These are phyloP conservation scores for Obelidium mucronatum DNA, from an alignment of 192 early-diverging fungal genomes.

Conservation along the genomic window DNA sequence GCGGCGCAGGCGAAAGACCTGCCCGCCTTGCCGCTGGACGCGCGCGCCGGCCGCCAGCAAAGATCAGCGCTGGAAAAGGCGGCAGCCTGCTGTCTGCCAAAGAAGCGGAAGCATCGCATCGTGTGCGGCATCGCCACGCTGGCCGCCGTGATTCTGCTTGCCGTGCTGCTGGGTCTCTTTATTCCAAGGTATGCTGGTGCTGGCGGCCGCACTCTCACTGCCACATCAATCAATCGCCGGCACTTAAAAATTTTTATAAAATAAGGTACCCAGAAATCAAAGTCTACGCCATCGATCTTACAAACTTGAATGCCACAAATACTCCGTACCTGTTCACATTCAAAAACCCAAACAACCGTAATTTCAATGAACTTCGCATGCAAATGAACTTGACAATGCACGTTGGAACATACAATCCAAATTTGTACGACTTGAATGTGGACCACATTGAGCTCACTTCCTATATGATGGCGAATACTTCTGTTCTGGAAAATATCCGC, in stretches of 20 bases:
- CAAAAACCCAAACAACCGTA: neutral
- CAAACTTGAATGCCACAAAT: constrained; percentile 9
- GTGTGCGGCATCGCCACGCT: neutral
- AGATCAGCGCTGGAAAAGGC: neutral
- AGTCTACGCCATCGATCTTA: constrained; percentile 21
- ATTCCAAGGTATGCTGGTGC: constrained; percentile 7
- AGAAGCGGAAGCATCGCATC: constrained; percentile 7
- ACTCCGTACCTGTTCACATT: constrained; percentile 21
- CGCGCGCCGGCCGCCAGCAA: neutral
- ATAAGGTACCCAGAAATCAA: constrained; percentile 28
- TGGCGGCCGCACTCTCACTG: neutral
- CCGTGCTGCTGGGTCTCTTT: neutral
- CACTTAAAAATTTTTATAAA: neutral
- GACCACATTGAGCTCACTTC: constrained; percentile 20
- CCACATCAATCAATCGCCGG: neutral
- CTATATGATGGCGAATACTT: constrained; percentile 21
- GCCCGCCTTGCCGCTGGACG: neutral
- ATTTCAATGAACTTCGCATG: constrained; percentile 20
- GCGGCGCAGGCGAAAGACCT: neutral
- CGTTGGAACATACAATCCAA: constrained; percentile 32
- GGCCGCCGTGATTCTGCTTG: constrained; percentile 9
- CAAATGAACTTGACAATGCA: constrained; percentile 32
- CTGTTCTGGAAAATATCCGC: neutral
- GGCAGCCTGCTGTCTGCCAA: neutral
- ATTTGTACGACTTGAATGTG: constrained; percentile 26